Percentiles rank a stretch among this genome's conserved stretches.
These are phyloP conservation scores for Trichoderma semiorbis DNA, from an alignment of 2,329 filamentous ascomycete genomes.

Conservation along the genomic window DNA sequence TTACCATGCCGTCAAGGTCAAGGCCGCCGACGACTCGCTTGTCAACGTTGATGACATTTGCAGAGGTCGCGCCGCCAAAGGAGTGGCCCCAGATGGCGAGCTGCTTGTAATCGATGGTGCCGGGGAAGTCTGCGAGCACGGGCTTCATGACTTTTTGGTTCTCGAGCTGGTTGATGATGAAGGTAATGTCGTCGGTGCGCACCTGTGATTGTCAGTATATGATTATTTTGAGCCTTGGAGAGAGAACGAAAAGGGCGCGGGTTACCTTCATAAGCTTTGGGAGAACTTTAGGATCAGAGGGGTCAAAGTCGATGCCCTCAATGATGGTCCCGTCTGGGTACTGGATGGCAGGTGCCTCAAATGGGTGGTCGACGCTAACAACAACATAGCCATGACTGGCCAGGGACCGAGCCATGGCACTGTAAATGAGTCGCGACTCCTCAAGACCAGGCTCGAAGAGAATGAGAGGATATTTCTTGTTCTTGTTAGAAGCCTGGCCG, in stretches of 20 bases:
- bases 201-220: slow-evolving; percentile 23
- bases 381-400: slow-evolving; percentile 46
- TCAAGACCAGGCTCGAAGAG: slow-evolving; percentile 46
- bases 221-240: background rate
- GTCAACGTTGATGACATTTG: slow-evolving; percentile 31
- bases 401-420: slow-evolving; percentile 41
- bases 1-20: slow-evolving; percentile 40
- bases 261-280: slow-evolving; percentile 23
- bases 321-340: slow-evolving; percentile 42
- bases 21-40: slow-evolving; percentile 35
- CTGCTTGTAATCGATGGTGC: slow-evolving; percentile 26
- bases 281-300: slow-evolving; percentile 19
- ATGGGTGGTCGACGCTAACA: slow-evolving; percentile 47
- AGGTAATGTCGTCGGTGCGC: slow-evolving; percentile 36
- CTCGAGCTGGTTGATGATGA: slow-evolving; percentile 35
- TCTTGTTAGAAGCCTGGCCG: background rate
- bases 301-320: slow-evolving; percentile 22
- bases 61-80: slow-evolving; percentile 37
- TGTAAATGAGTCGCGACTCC: slow-evolving; percentile 42
- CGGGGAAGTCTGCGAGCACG: slow-evolving; percentile 24
- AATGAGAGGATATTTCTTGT: slow-evolving; percentile 26
- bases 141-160: slow-evolving; percentile 21
- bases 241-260: too few relatives aligned
- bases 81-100: slow-evolving; percentile 40
- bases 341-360: slow-evolving; percentile 43